Base-by-base conservation (phyloP, 345 rosid species). In the Pugionium dolabratum region DNA sequence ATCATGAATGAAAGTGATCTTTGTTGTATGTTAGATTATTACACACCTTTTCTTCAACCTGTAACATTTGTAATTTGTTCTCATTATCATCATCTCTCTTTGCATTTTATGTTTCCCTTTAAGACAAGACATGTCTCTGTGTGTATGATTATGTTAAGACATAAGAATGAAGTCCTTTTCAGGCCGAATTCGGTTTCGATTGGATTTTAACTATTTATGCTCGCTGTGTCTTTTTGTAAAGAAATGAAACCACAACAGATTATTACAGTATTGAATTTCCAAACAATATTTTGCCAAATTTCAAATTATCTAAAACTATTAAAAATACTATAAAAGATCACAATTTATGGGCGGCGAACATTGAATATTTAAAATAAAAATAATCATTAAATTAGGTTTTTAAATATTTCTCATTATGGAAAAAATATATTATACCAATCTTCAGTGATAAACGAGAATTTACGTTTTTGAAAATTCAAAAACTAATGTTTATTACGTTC, bases 1-100 rank as follows among this genome's bases (percentile, higher is more conserved):
- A 75, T 48, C 75, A 79, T 31, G 76, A 79, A 55, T 82, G 75
- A 67, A 64, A 11, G 34, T 72, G 48, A 9, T 68, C 40, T 40
- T 71, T 36, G 32, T 9, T 25, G 46, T 11, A 10, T 45, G 7
- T 56, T 49, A 11, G 53, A 26, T 64, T 57, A 31, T 4, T 63
- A 40, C n/a, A 35, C 6, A 34, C 7, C 11, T 25, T 28, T 51
- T 46, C 42, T 39, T 52, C 50, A 44, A 36, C 44, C 44, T 45
- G 63, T 73, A 45, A 60, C 67, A 73, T 66, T 67, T 31, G 49
- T 59, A 66, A 44, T 44, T 1, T 51, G 9, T 66, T n/a, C n/a
- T 11, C 48, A 30, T 29, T 27, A 31, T 48, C 67, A 45, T 50
- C 46, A 64, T 45, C 61, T 69, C 57, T 49, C 7, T 54, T 32